Evolutionary conservation across 768 basidiomycete genomes (phyloP).

Genomic region (Russula compacta): DNA sequence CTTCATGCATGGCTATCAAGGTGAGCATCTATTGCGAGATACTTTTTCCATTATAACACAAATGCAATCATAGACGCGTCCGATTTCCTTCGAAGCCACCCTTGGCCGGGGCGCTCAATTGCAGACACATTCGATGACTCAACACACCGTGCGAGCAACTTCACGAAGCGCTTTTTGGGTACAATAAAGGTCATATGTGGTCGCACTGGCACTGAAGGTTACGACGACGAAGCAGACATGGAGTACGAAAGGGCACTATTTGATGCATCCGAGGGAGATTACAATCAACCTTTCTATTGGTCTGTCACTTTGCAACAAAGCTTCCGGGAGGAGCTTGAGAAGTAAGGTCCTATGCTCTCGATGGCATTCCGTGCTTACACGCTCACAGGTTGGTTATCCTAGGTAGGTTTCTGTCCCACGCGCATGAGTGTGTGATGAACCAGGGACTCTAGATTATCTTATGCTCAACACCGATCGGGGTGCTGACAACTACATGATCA

Average conservation of each 20-base stretch:
- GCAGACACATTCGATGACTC: slow-evolving; percentile 82
- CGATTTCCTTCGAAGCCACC: slow-evolving; percentile 76
- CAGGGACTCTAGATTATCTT: slow-evolving; percentile 52
- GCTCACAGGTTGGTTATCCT: slow-evolving; percentile 65
- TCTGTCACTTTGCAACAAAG: slow-evolving; percentile 65
- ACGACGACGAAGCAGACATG: slow-evolving; percentile 55
- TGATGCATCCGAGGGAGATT: slow-evolving; percentile 53
- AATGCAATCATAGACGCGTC: slow-evolving; percentile 53
- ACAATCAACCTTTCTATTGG: slow-evolving; percentile 71
- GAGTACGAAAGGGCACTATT: slow-evolving; percentile 66
- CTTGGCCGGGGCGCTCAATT: slow-evolving; percentile 81
- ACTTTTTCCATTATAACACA: not conserved
- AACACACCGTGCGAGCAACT: slow-evolving; percentile 59
- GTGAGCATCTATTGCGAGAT: slow-evolving; percentile 27
- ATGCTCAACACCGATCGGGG: slow-evolving; percentile 90
- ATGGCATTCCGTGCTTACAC: slow-evolving; percentile 13
- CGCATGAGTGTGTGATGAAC: not conserved
- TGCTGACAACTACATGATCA: slow-evolving; percentile 90
- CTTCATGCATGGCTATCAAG: slow-evolving; percentile 77
- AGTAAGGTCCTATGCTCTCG: slow-evolving; percentile 37
- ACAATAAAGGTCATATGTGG: slow-evolving; percentile 79
- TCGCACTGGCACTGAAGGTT: slow-evolving; percentile 63
- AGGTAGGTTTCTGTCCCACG: slow-evolving; percentile 36
- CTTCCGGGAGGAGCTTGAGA: slow-evolving; percentile 83
- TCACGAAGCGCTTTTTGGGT: slow-evolving; percentile 58